These are phyloP conservation scores for Trichoderma harzianum DNA, from an alignment of 2,329 filamentous ascomycete species.

Conservation along the genomic window DNA sequence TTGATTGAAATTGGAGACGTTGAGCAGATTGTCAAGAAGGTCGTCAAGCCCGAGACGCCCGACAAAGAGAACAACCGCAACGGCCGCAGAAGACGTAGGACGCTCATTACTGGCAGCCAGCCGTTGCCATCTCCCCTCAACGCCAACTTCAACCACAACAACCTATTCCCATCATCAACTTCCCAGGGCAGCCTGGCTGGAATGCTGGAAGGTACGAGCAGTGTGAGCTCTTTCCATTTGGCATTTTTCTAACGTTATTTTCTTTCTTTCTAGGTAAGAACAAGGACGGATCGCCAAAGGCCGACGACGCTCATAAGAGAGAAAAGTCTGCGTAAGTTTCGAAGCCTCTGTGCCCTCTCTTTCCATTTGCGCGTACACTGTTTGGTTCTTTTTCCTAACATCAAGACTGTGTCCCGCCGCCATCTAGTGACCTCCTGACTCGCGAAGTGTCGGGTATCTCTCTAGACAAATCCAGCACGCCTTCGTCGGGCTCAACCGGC, in stretches of 20 bases:
- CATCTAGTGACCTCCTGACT: constrained; percentile 73
- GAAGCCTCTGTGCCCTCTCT: neutral
- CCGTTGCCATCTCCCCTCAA: constrained; percentile 93
- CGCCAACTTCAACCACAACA: constrained; percentile 78
- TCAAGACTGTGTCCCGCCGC: neutral
- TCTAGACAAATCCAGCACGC: constrained; percentile 66
- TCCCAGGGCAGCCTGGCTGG: constrained; percentile 77
- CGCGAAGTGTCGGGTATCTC: constrained; percentile 94
- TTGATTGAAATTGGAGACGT: constrained; percentile 98
- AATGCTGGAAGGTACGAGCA: constrained; percentile 69
- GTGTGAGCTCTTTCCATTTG: neutral
- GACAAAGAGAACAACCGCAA: constrained; percentile 91
- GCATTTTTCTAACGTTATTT: neutral
- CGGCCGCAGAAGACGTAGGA: constrained; percentile 82
- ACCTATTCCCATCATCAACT: constrained; percentile 62
- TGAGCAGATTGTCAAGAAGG: constrained; percentile 95
- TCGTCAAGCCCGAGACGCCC: constrained; percentile 73
- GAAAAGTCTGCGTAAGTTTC: constrained; percentile 86
- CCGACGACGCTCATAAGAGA: constrained; percentile 68
- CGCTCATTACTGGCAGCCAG: constrained; percentile 94
- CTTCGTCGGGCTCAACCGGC: constrained; percentile 47
- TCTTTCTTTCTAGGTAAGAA: constrained; percentile 32
- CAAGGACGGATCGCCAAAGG: constrained; percentile 47
- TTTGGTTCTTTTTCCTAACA: neutral
- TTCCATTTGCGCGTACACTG: neutral